Base-by-base conservation (phyloP, 23 red algal species). In the Gracilaria caudata region DNA sequence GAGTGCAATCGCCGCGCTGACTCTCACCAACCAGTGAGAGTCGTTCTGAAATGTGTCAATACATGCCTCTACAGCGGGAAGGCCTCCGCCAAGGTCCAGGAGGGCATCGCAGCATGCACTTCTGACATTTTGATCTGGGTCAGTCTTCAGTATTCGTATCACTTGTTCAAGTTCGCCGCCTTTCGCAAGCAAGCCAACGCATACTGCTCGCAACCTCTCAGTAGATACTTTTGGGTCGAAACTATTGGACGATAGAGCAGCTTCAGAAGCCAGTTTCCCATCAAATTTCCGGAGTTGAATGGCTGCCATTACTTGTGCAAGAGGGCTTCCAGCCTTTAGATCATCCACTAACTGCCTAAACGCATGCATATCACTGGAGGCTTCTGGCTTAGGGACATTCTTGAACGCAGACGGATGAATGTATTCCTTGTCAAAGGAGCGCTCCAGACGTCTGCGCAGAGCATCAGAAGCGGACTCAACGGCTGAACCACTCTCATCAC, bases 71-170 rank as follows among this genome's bases (percentile, higher is more conserved):
- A 87, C 51, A 21, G 66, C 83, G n/a, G 26, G 13, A 24, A 47
- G 51, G 23, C 68, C 83, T 28, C 68, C 66, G 8, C 83, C 83
- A 40, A 78, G 41, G 29, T 76, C 83, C 10, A 68, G 29, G 14
- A 87, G 51, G 11, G 83, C 83, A 77, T 87, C 83, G 21, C 83
- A 87, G 36, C 68, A 76, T n/a, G 83, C 83, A 37, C 83, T 87
- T 28, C 83, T 65, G 9, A 87, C 83, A 45, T 87, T 87, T 41
- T 77, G 83, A 63, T 87, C 83, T 44, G 83, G 83, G 21, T 87
- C 83, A 36, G 20, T 77, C 68, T 56, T 78, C 32, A 87, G 40
- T 45, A 78, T 41, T 24, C 34, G 12, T n/a, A 87, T 76, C 20
- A 87, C 51, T 41, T 26, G 41, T 29, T 55, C 45, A 34, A 77